A percentile compares a stretch with the other conserved stretches of the same genome.
Evolutionary conservation across 805 yeast genomes (phyloP).

Genomic region (Hanseniaspora pseudoguilliermondii): DNA sequence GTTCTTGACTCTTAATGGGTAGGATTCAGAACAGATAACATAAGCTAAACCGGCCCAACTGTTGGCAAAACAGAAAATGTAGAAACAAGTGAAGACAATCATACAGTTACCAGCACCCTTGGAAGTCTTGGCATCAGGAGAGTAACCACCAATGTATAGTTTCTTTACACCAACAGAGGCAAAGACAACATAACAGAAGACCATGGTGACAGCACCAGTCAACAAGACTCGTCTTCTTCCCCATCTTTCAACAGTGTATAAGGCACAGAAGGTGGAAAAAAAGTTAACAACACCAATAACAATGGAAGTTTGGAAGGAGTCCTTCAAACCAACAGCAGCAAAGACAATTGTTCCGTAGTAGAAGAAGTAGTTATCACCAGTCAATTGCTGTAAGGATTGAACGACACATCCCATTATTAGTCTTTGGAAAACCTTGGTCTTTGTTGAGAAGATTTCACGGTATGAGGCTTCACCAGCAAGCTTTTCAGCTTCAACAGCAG

Average conservation of each 20-base stretch:
- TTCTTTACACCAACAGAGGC: conserved; percentile 50
- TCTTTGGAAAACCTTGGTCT: conserved; percentile 44
- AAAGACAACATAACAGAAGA: conserved; percentile 35
- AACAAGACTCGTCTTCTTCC: conserved; percentile 41
- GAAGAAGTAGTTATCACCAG: conserved; percentile 57
- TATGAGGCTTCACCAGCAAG: conserved; percentile 55
- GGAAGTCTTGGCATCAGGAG: conserved; percentile 30
- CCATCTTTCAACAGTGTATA: conserved; percentile 40
- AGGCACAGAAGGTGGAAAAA: conserved; percentile 42
- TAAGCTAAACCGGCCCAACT: conserved; percentile 66
- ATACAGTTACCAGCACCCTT: conserved; percentile 53
- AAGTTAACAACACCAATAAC: conserved; percentile 50
- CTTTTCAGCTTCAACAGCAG: conserved; percentile 48
- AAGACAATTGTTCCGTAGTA: conserved; percentile 55
- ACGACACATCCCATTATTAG: conserved; percentile 41
- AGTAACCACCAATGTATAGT: conserved; percentile 32
- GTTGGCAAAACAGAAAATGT: conserved; percentile 59
- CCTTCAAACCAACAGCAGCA: conserved; percentile 47
- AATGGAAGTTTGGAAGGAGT: conserved; percentile 48
- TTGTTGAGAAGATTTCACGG: conserved; percentile 53
- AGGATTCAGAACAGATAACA: conserved; percentile 55
- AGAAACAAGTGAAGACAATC: conserved; percentile 60
- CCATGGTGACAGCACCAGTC: conserved; percentile 39
- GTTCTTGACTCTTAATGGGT: conserved; percentile 58
- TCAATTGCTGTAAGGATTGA: conserved; percentile 55